phyloP scores from a whole-genome alignment of 1,284 basidiomycete species.

The Cystobasidium sp. region DNA sequence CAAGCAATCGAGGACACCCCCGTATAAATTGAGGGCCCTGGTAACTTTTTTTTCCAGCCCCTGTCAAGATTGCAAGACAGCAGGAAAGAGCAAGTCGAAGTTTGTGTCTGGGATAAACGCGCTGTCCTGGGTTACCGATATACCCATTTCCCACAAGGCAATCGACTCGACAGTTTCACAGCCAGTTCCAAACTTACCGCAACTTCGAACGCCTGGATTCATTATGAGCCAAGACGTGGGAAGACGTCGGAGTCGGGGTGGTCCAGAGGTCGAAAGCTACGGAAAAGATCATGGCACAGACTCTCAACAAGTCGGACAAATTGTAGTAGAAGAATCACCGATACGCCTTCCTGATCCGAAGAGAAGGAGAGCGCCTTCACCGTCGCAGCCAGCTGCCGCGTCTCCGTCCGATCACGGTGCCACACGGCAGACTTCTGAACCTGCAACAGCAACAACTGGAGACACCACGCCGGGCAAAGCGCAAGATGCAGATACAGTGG shows the following conservation, averaged over 20 bases:
- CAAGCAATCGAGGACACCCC: too few species aligned
- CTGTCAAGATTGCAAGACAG: too few species aligned
- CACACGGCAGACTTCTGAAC: background rate
- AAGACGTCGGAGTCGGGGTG: too few species aligned
- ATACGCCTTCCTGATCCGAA: background rate
- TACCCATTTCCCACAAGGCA: background rate
- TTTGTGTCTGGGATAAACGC: too few species aligned
- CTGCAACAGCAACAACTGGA: background rate
- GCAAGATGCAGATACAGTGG: too few species aligned
- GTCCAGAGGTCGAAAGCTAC: too few species aligned
- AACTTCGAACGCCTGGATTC: background rate
- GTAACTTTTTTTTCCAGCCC: too few species aligned
- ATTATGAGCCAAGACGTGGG: background rate
- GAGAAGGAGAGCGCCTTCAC: background rate
- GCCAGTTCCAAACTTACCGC: background rate
- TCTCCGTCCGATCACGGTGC: constrained; percentile 5
- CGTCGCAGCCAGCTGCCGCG: background rate
- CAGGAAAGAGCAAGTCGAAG: too few species aligned
- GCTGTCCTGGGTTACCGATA: too few species aligned
- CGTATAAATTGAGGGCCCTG: too few species aligned
- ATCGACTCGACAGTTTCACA: background rate
- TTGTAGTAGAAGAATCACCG: background rate
- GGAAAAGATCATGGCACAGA: too few species aligned
- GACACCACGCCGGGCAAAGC: background rate
- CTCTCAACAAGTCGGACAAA: background rate